Base-by-base conservation (phyloP, 805 yeast genomes). In the Teunomyces atbi region DNA sequence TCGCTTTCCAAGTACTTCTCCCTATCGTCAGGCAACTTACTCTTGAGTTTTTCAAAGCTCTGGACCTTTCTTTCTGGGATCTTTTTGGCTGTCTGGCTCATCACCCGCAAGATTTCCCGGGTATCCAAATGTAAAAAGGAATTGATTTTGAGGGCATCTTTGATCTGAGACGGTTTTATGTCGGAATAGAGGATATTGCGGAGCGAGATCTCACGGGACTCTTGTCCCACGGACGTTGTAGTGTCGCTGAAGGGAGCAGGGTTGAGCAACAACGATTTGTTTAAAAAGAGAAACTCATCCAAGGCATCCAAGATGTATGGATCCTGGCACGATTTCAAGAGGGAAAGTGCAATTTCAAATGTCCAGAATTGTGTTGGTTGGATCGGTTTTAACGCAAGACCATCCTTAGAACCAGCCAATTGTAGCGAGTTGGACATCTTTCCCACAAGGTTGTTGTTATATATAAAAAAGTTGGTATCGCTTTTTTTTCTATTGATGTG, bases 21-120 rank as follows among this genome's bases (percentile, higher is more conserved):
- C 35, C 68, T 54, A 37, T 73, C 75, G 45, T 66, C 75, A 1
- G 71, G 67, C 16, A 66, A 52, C 32, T 63, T 65, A 30, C 63
- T 61, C 42, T 62, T 62, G 41, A 65, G 48, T 23, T 55, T 60
- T 34, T 56, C 59, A 8, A 55, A 52, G 18, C 57, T 60, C 13
- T 50, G 50, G 15, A 58, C 50, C 23, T 55, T 61, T 8, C 50
- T 59, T 34, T 61, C 75, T 44, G 80, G 68, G 45, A 66, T 60
- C 51, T 71, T 59, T 40, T 64, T 53, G 44, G 66, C 62, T 0
- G 76, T 60, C 41, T 73, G 78, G 11, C 63, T 49, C 3, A 78
- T 66, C 3, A 81, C 63, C 54, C 85, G 70, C n/a, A 78, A 61
- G 1, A 73, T 67, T 53, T 83, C 86, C 6, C 62, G 49, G 13